phyloP scores from a whole-genome alignment of 345 rosid genomes.

The Eucalyptus polyanthemos region DNA sequence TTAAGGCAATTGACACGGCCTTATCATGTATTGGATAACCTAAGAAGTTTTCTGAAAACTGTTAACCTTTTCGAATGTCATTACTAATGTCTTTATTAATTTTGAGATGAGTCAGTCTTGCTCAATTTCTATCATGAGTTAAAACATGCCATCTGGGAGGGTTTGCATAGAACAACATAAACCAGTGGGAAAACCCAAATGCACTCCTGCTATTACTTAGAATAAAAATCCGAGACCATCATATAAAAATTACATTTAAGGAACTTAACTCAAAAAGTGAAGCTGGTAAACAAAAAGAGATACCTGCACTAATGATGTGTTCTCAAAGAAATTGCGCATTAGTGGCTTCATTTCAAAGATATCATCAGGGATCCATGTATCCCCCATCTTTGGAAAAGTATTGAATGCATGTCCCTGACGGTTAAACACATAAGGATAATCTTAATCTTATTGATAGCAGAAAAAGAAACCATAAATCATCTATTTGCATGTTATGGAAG shows the following conservation, averaged over 20 bases:
- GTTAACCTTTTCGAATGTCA: background rate
- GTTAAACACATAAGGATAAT: background rate
- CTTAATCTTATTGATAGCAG: background rate
- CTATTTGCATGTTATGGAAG: background rate
- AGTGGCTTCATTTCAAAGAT: slow-evolving; percentile 76
- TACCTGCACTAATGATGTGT: slow-evolving; percentile 88
- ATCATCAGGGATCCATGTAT: slow-evolving; percentile 76
- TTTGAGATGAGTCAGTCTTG: background rate
- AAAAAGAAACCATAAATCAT: background rate
- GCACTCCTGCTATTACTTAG: background rate
- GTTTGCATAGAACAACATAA: background rate
- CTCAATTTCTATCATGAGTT: background rate
- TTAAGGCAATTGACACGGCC: background rate
- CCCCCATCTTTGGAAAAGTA: slow-evolving; percentile 95
- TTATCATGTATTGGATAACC: background rate
- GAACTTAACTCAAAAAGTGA: background rate
- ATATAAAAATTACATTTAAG: background rate
- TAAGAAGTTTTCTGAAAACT: background rate
- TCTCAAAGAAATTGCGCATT: slow-evolving; percentile 85
- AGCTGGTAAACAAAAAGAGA: background rate
- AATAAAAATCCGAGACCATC: background rate
- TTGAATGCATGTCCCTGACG: slow-evolving; percentile 74
- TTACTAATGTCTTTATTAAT: background rate
- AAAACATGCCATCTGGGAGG: background rate
- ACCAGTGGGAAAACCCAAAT: background rate